Base-by-base conservation (phyloP, 257 asterid species). In the Capsicum baccatum region DNA sequence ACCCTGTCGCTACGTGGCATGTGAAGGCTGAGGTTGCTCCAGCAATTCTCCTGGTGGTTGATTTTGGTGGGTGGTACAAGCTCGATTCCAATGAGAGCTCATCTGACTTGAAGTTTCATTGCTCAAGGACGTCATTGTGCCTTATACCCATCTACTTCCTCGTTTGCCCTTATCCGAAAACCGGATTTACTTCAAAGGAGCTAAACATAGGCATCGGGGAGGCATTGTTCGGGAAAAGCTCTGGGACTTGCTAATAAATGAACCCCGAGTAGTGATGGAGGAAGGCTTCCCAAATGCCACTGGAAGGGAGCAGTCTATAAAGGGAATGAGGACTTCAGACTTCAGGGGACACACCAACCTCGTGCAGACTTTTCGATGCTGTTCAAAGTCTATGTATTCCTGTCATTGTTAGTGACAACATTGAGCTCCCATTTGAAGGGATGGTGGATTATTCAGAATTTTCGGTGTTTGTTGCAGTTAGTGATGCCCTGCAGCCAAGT, bases 1-100 rank as follows among this genome's bases (percentile, higher is more conserved):
- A 94, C 97, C 99, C 99, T 84, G 96, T 94, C 86, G 96, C 99
- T 47, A 90, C 94, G 98, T 94, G 95, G 96, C 99, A 96, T 84
- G 89, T 96, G 80, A 94, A 89, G 86, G 97, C 91, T 4, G 97
- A 96, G 88, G 91, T 94, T 21, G 91, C 98, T 86, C 97, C 98
- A 37, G 96, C 97, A 21, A 50, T 96, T 83, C 97, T 96, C 83
- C 95, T 96, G 6, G 95, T 96, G 85, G 99, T 96, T 88, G 99
- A 96, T 91, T 96, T 96, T 83, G 99, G 99, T 52, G 99, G 99
- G 79, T 96, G 99, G 99, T 92, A 84, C 89, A 90, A 90, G 89
- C 89, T 90, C 15, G 99, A 96, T 88, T 81, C 94, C 6, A 87
- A 84, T 9, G 91, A 86, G 56, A 93, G 83, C 90, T 91, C 90